These are phyloP conservation scores for Ceratocystiopsis sp. DNA, from an alignment of 2,329 filamentous ascomycete species.

Conservation along the genomic window DNA sequence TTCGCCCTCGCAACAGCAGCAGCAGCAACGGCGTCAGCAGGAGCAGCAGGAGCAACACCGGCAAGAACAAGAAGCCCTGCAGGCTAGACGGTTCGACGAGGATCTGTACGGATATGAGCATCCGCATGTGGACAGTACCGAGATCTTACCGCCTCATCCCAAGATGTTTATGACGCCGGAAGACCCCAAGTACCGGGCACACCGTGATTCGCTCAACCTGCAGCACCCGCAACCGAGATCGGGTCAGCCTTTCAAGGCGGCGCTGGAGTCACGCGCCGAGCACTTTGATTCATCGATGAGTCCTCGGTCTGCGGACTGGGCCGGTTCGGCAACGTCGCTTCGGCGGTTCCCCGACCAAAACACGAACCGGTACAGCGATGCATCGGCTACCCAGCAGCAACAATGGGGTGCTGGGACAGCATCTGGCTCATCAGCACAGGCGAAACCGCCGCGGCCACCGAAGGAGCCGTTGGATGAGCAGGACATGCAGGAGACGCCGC, in stretches of 20 bases:
- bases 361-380: constrained; percentile 30
- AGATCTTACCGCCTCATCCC: constrained; percentile 22
- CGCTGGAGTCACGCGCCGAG: constrained; percentile 53
- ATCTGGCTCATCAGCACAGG: constrained; percentile 10
- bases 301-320: constrained; percentile 45
- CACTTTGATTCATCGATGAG: constrained; percentile 46
- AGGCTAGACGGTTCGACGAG: not conserved
- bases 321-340: constrained; percentile 41
- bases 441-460: constrained; percentile 37
- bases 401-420: constrained; percentile 21
- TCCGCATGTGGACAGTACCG: not conserved
- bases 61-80: not conserved
- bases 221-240: constrained; percentile 64
- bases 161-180: constrained; percentile 39
- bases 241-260: constrained; percentile 56
- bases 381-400: constrained; percentile 16
- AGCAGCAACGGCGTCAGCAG: constrained; percentile 1
- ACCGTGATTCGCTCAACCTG: constrained; percentile 64
- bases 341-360: constrained; percentile 31
- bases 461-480: constrained; percentile 38
- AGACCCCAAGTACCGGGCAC: constrained; percentile 67
- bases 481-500: constrained; percentile 22
- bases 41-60: not conserved
- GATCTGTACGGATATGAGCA: constrained; percentile 2
- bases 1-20: constrained; percentile 6